Base-by-base conservation (phyloP, 805 yeast genomes). In the Nakazawaea sp. region DNA sequence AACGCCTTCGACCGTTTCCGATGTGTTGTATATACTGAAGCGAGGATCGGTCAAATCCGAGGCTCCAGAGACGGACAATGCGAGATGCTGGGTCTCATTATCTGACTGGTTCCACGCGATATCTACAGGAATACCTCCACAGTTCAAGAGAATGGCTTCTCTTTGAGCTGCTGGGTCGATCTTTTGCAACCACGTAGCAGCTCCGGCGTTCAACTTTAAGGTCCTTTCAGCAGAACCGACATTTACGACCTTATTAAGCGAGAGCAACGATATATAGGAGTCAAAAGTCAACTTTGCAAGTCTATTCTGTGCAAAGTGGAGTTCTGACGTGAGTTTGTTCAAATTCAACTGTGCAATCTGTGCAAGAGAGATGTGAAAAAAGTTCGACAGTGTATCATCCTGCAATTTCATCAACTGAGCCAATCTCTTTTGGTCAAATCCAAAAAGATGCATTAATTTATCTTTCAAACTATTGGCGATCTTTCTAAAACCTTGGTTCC, bases 121-220 rank as follows among this genome's bases (percentile, higher is more conserved):
- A 16, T 74, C 69, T 0, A 81, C 68, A 1, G 77, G 58, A 7
- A 66, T 53, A 0, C 75, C 73, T 1, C 83, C 82, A 0, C 66
- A 58, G 45, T 74, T 72, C 13, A 70, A 33, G 8, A 61, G 48
- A 0, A 72, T 72, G 4, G 19, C 25, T 8, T 32, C 4, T 8
- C 20, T 32, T 13, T 50, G 54, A 20, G 10, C 5, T 16, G 71
- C 55, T 5, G 49, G 37, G 2, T 51, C 53, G 34, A 55, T 36
- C 4, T 20, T 13, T 1, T 34, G 13, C 2, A 37, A 17, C 15
- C 12, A 30, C 3, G 29, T 13, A 7, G 25, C 41, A 4, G 44
- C 52, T 17, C 48, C 54, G 1, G 44, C 31, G 1, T 33, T 30
- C 31, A 56, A 40, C 10, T 10, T 26, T 12, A 24, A 16, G 10